Base-by-base conservation (phyloP, 2,329 filamentous ascomycete genomes). In the Neofusicoccum laricinum region DNA sequence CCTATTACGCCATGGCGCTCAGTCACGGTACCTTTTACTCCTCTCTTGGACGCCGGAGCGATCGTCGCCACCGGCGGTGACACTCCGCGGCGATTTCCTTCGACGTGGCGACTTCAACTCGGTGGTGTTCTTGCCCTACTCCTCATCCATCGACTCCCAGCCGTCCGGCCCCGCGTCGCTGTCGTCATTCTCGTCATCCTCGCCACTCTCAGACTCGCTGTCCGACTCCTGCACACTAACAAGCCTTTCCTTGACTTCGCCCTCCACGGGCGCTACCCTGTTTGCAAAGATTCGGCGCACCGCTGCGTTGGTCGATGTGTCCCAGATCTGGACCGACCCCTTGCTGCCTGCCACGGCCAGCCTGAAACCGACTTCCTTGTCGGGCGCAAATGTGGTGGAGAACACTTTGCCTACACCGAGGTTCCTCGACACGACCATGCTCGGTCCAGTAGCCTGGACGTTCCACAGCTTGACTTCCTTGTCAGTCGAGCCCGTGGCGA, bases 381-480 rank as follows among this genome's bases (percentile, higher is more conserved):
- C 95, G 0, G 95, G 94, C 3, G 91, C 95, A 76, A 98, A 99
- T 6, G 85, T 86, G 2, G 93, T 90, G 11, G 92, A 92, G 78
- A 99, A 99, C 41, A 99, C 90, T 79, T 94, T 96, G 66, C 95
- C 95, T 17, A 99, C 91, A 63, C 96, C 95, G 50, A 98, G 82
- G 76, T 98, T 94, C 69, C 95, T 88, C 30, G 91, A 91, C 4
- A 96, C 91, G 1, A 99, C 92, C 86, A 99, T 91, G 66, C 88
- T 91, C 1, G 95, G 95, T 2, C 92, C 93, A 45, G 86, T 86
- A 12, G 89, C 78, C 70, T 90, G 86, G 64, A 97, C 88, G 78
- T 97, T 97, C 95, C 95, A 99, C 64, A 99, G 84, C 84, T 99
- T 99, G 71, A 98, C 93, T 5, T 90, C 91, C 82, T 92, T 94